A percentile compares a stretch with the other conserved stretches of the same genome.
Conservation (phyloP, 202 grass and related monocot species). For the Elaeis oleifera region DNA sequence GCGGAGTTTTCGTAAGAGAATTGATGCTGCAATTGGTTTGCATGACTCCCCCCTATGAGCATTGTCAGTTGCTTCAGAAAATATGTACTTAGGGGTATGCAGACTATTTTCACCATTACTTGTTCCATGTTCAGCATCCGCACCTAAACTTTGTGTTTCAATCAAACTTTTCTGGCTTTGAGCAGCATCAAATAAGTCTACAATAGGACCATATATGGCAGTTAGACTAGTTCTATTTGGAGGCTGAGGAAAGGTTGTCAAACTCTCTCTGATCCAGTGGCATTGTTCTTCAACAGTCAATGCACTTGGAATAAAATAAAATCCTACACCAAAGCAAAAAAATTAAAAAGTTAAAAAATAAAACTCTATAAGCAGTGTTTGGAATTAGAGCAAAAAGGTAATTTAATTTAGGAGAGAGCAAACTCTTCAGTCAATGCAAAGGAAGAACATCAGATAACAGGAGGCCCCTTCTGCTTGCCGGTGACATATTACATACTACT, state of each 20-base stretch:
- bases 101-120: slow-evolving; percentile 11
- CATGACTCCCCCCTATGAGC: slow-evolving; percentile 5
- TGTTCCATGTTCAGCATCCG: slow-evolving; percentile 5
- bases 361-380: too few relatives aligned
- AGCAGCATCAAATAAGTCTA: slow-evolving; percentile 49
- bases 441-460: too few relatives aligned
- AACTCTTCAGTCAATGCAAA: too few relatives aligned
- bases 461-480: too few relatives aligned
- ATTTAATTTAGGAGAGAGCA: too few relatives aligned
- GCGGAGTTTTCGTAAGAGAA: slow-evolving; percentile 62
- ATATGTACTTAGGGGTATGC: slow-evolving; percentile 22
- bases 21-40: slow-evolving; percentile 38
- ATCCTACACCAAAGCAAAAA: slow-evolving; percentile 34
- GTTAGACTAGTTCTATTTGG: slow-evolving; percentile 85
- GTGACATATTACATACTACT: too few relatives aligned
- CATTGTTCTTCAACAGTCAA: slow-evolving; percentile 67
- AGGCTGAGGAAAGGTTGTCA: slow-evolving; percentile 72
- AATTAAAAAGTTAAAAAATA: neutral
- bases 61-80: slow-evolving; percentile 24
- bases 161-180: slow-evolving; percentile 46
- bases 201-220: slow-evolving; percentile 60
- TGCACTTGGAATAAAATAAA: slow-evolving; percentile 77
- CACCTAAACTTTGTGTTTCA: slow-evolving; percentile 30
- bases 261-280: slow-evolving; percentile 74
- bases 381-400: too few relatives aligned